Percentiles rank a stretch among this genome's conserved stretches.
phyloP scores from a whole-genome alignment of 176 grass and related monocot species.

The Microstegium vimineum region DNA sequence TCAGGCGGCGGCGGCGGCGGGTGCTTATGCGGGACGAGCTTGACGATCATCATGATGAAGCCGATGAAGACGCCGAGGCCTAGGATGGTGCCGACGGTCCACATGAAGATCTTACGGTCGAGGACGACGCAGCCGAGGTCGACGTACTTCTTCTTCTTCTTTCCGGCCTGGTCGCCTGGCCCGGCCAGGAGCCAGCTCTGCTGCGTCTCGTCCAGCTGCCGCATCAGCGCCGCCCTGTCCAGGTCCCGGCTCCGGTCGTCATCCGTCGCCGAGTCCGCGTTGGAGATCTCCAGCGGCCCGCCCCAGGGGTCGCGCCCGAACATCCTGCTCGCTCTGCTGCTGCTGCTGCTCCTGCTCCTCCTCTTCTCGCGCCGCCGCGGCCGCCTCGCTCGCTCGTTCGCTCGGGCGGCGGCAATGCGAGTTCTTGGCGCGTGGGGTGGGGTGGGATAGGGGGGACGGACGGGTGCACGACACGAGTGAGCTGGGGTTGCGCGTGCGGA shows the following conservation, averaged over 20 bases:
- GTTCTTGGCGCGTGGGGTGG: background rate
- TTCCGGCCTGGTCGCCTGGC: constrained; percentile 54
- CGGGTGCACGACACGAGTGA: background rate
- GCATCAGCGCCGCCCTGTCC: constrained; percentile 70
- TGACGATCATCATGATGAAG: constrained; percentile 84
- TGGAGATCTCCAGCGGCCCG: constrained; percentile 76
- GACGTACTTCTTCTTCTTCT: constrained; percentile 82
- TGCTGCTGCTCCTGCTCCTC: background rate
- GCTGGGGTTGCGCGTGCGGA: background rate
- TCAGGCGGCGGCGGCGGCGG: constrained; percentile 55
- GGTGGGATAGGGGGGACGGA: too few relatives aligned
- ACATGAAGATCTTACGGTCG: constrained; percentile 87
- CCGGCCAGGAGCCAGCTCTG: constrained; percentile 89
- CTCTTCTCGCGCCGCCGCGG: background rate
- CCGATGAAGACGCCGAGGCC: constrained; percentile 75
- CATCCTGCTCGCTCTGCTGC: constrained; percentile 63
- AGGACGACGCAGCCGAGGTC: constrained; percentile 81
- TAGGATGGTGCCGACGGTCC: constrained; percentile 71
- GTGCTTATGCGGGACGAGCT: constrained; percentile 71
- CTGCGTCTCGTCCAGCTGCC: constrained; percentile 91
- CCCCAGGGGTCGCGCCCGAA: constrained; percentile 95
- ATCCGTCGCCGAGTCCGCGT: constrained; percentile 88
- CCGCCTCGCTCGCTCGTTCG: background rate
- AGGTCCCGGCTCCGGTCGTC: constrained; percentile 81
- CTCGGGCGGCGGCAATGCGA: constrained; percentile 7